Base-by-base conservation (phyloP, 495 filamentous ascomycete genomes). In the Neurospora sp. region DNA sequence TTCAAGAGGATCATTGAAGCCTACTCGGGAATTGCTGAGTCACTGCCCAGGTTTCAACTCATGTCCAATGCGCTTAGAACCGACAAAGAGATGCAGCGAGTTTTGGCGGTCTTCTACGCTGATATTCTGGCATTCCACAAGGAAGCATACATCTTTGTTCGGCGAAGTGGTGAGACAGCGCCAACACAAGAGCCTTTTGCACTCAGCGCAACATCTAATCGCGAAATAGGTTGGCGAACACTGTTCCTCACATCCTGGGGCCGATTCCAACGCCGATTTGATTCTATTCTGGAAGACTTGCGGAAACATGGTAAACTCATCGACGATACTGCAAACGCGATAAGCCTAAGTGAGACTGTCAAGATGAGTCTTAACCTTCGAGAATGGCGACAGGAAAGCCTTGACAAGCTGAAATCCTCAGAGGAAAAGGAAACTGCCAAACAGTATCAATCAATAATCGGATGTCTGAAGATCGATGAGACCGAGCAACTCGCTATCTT, bases 71-170 rank as follows among this genome's bases (percentile, higher is more conserved):
- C 81, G 9, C 81, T 81, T 12, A 73, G 74, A 16, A 72, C 73
- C 6, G 79, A 84, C 39, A 27, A 69, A 1, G 77, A 81, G 4
- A 80, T 86, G 69, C 80, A 84, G 69, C 76, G 77, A 12, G 78
- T 81, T 4, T 70, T 85, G 9, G 82, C 81, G 10, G 69, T 83
- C 9, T 81, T 84, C 70, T 85, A 85, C 41, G 70, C 78, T 4
- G 83, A 86, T 42, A 84, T 85, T 20, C 70, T 86, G 1, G 76
- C 80, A 38, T 85, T 86, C 45, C 85, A 87, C 73, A 80, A 80
- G 42, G 70, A 79, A 27, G 84, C 84, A 1, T 86, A 87, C 73
- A 82, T 81, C 41, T 86, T 85, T 68, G 78, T 86, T 45, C 76
- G 79, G 1, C 75, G 81, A 27, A 78, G 77, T 16, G 72, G 84